Evolutionary conservation across 805 yeast species (phyloP), one percentile per base, ranked within the genome.

Genomic region (Diddensiella transvaalensis): DNA sequence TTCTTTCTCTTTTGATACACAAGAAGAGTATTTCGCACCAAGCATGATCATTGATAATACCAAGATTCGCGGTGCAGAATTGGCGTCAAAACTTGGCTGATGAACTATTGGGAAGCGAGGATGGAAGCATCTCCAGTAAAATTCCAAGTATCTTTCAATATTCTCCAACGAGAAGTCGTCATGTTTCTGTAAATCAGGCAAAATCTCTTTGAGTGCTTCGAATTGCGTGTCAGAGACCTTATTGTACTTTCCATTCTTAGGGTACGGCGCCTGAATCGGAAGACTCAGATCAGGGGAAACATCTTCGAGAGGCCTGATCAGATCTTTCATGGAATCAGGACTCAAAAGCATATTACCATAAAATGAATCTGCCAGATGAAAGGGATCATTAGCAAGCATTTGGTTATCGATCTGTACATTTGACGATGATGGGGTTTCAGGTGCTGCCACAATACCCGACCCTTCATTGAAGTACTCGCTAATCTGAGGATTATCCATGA

Each of bases 41-140:
- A 82, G 60, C 37, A 79, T 56, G 5, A 80, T 65, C 80, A 82
- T 80, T 2, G 81, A 59, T 33, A 78, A 61, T 19, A 82, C 60
- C 33, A 83, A 62, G 13, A 79, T 63, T 0, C 79, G 73, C 4
- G 79, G 78, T 0, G 78, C 66, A 1, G 60, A 57, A 13, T 64
- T 61, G 1, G 83, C 76, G 30, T 67, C 67, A 51, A 82, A 82
- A 1, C 85, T 72, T 2, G 83, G 80, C 42, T 69, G 67, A 58
- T 82, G 87, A 18, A 82, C 61, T 32, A 82, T 71, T 1, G 85
- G 75, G 51, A 76, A 78, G 53, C 80, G 77, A 0, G 79, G 77
- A 57, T 81, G 84, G 57, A 79, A 80, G 10, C 72, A 70, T 35
- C 66, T 64, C 87, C 87, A 82, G 59, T 78, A 82, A 21, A 44